phyloP scores from a whole-genome alignment of 2,329 filamentous ascomycete genomes.

The Aspergillus sp. region DNA sequence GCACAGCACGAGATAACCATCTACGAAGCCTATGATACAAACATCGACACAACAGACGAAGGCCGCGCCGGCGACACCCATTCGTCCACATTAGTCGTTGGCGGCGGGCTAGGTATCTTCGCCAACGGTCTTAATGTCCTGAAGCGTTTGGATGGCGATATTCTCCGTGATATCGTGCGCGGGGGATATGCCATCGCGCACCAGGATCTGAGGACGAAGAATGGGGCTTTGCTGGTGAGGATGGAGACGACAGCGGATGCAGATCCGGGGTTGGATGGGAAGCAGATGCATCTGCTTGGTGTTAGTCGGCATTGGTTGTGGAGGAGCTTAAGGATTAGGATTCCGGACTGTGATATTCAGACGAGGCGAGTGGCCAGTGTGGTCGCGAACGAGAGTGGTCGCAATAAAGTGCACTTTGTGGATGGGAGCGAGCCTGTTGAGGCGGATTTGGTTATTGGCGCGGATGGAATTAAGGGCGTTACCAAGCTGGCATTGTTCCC shows the following conservation, averaged over 20 bases:
- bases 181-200: constrained; percentile 35
- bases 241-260: constrained; percentile 20
- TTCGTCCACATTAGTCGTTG: constrained; percentile 38
- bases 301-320: constrained; percentile 42
- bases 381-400: constrained; percentile 22
- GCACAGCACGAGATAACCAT: constrained; percentile 35
- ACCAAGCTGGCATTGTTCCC: constrained; percentile 40
- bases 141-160: constrained; percentile 35
- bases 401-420: constrained; percentile 33
- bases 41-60: constrained; percentile 21
- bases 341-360: constrained; percentile 35
- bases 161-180: constrained; percentile 34
- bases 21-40: constrained; percentile 43
- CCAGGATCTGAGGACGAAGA: constrained; percentile 35
- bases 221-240: constrained; percentile 34
- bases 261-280: constrained; percentile 1
- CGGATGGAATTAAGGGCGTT: constrained; percentile 43
- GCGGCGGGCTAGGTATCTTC: constrained; percentile 39
- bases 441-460: constrained; percentile 45
- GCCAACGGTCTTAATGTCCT: constrained; percentile 44
- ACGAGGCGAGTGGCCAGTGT: constrained; percentile 35
- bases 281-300: constrained; percentile 33
- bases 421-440: constrained; percentile 33
- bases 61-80: constrained; percentile 22
- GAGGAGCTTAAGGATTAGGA: constrained; percentile 34